Base-by-base conservation (phyloP, 1,284 basidiomycete genomes). In the Leccinum fallax region DNA sequence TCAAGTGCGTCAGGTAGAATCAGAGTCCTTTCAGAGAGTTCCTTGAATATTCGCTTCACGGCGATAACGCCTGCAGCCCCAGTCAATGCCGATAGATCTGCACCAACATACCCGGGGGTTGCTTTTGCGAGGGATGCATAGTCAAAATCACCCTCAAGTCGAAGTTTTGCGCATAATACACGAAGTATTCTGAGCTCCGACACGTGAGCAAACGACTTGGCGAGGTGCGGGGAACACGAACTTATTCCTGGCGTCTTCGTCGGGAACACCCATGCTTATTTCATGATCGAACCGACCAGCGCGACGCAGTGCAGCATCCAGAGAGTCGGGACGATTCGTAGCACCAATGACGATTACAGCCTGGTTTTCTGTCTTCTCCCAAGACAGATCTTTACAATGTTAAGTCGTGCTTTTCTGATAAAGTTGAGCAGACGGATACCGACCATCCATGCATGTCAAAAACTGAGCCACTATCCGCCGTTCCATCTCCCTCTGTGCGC, bases 261-360 rank as follows among this genome's bases (percentile, higher is more conserved):
- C 94, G 2, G 97, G 97, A 4, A 98, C 96, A 26, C 94, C 93
- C 91, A 98, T 95, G 58, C 92, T 92, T 61, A 99, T 98, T 77
- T 99, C 97, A 69, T 97, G 94, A 73, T 98, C 97, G 69, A 99
- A 99, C 48, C 97, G 81, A 2, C 97, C 97, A 2, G 96, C 97
- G 66, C 96, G 83, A 52, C 97, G 87, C 13, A 98, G 79, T 0
- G 97, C 97, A 0, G 96, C 89, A 74, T 99, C 97, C 8, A 98
- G 82, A 7, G 95, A 92, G 75, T 98, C 97, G 0, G 95, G 95
- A 51, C 97, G 83, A 75, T 98, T 99, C 0, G 96, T 98, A 0
- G 97, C 97, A 5, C 95, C 95, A 65, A 98, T 96, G 28, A 99
- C 93, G 61, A 98, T 89, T 34, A 99, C 90, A 1, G 96, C 93